A percentile compares a stretch with the other conserved stretches of the same genome.
phyloP scores from a whole-genome alignment of 257 asterid species.

The Solanum corneliomulleri region DNA sequence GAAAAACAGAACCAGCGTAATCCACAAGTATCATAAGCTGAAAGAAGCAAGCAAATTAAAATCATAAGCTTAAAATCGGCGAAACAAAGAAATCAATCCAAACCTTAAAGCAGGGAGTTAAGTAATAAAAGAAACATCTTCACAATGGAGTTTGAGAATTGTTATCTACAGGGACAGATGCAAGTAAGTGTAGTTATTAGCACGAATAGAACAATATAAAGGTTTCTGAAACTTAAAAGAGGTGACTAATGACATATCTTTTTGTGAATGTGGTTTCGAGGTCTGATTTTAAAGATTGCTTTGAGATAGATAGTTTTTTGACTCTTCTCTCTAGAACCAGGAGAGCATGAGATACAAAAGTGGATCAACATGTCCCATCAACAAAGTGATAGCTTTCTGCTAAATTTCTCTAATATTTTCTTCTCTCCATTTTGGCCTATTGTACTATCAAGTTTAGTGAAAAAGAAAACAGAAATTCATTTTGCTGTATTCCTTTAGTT shows the following conservation, averaged over 20 bases:
- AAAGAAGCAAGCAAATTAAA: slow-evolving; percentile 4
- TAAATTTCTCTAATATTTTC: background rate
- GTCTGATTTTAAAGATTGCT: background rate
- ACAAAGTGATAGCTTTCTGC: background rate
- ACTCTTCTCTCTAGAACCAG: background rate
- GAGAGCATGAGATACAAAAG: background rate
- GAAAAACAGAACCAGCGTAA: slow-evolving; percentile 66
- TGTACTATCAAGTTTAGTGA: background rate
- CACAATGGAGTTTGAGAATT: background rate
- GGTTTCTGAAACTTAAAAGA: background rate
- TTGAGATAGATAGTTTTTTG: background rate
- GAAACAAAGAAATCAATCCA: background rate
- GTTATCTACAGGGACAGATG: background rate
- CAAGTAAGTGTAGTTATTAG: background rate
- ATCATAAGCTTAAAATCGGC: background rate
- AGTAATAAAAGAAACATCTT: background rate
- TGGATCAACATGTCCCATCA: background rate
- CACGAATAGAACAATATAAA: background rate
- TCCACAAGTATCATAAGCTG: slow-evolving; percentile 93
- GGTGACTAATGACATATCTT: background rate
- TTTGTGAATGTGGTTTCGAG: background rate
- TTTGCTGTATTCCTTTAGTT: background rate
- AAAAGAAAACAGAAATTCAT: background rate
- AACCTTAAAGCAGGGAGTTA: background rate
- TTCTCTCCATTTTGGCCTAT: background rate